Evolutionary conservation across 345 rosid species (phyloP).

Genomic region (Arabidopsis suecica): DNA sequence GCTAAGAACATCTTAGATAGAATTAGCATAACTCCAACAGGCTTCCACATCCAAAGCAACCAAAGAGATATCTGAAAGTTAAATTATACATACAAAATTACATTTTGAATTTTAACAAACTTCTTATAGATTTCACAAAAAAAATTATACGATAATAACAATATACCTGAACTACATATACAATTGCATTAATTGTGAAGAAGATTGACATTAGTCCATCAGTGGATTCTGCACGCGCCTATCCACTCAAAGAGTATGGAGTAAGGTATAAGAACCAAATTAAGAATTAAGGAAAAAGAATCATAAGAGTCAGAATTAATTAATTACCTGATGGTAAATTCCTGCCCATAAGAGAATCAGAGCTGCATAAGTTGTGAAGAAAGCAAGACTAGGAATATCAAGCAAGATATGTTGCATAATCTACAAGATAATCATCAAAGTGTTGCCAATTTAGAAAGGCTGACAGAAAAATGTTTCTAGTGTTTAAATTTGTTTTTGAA

Average conservation of each 20-base stretch:
- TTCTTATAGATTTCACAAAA: background rate
- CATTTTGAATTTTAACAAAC: background rate
- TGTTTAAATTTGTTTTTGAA: no score
- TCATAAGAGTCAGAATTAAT: background rate
- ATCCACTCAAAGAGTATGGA: conserved; percentile 34
- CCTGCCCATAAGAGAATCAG: conserved; percentile 91
- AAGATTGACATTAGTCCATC: conserved; percentile 77
- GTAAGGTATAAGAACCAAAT: conserved; percentile 3
- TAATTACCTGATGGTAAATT: conserved; percentile 77
- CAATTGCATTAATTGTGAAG: conserved; percentile 70
- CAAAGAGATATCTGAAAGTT: conserved; percentile 70
- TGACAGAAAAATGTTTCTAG: background rate
- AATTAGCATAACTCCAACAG: conserved; percentile 54
- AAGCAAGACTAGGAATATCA: conserved; percentile 84
- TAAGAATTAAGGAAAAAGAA: background rate
- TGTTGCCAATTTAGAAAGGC: conserved; percentile 6
- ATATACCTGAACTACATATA: conserved; percentile 73
- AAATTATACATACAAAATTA: background rate
- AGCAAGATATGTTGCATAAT: conserved; percentile 76
- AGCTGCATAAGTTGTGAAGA: conserved; percentile 83
- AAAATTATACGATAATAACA: background rate
- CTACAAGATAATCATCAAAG: conserved; percentile 44
- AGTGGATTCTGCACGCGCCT: conserved; percentile 81
- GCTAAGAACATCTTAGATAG: conserved; percentile 86
- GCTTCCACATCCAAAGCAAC: conserved; percentile 80